Base-by-base conservation (phyloP, 2,329 filamentous ascomycete species). In the Aureobasidium vineae region DNA sequence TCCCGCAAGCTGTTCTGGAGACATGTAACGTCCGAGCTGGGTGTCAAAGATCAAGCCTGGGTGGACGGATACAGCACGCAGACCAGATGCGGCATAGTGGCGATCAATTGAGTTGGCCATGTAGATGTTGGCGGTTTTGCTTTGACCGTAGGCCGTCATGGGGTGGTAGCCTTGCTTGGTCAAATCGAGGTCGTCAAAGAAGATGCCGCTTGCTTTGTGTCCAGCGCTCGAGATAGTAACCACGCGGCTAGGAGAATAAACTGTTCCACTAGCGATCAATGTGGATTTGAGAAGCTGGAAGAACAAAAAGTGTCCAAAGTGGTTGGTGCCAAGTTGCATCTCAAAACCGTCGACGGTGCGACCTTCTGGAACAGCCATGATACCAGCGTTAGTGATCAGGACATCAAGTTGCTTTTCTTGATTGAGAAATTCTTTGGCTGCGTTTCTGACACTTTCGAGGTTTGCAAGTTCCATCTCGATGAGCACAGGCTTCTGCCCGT, bases 251-350 rank as follows among this genome's bases (percentile, higher is more conserved):
- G 77, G 71, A 65, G 80, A 82, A 0, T 71, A 68, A 0, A 78
- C 72, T 0, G 76, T 79, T 1, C 76, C 71, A 10, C 77, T 77
- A 0, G 75, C 69, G 0, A 85, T 71, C 6, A 86, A 73, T 0
- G 77, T 72, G 0, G 77, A 72, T 28, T 80, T 80, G 21, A 86
- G 74, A 0, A 85, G 77, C n/a, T 83, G 76, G 68, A 84, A 82
- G 23, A 86, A 76, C 0, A 85, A 76, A 73, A 85, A 86, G 67
- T 85, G 83, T 10, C 75, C 78, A 0, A 87, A 73, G 70, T 86
- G 79, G 71, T 86, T 86, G 7, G 78, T 80, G 26, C 77, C 83
- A 67, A 86, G 80, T 67, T 86, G 83, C 0, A 71, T 70, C 70
- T 86, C 84, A 68, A 79, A 80, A 21, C 81, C 82, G 63, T 84